These are phyloP conservation scores for Vaccinium darrowii DNA, from an alignment of 148 eudicot genomes.

Conservation along the genomic window DNA sequence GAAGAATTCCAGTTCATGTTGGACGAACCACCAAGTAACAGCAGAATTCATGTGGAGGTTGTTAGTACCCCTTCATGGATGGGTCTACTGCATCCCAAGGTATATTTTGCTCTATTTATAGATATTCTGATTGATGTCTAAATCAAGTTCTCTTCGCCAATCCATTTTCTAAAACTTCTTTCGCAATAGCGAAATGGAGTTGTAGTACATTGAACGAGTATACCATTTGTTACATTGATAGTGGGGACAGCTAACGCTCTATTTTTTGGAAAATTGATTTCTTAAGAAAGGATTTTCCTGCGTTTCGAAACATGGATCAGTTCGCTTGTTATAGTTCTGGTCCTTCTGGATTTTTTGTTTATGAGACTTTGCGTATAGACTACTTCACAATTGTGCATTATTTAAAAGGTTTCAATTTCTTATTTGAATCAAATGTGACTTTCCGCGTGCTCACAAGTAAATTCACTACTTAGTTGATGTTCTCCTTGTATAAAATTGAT, in stretches of 20 bases:
- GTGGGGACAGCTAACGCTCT: no score
- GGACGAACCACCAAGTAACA: constrained; percentile 61
- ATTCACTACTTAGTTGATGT: no score
- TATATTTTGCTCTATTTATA: constrained; percentile 7
- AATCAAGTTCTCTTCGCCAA: background rate
- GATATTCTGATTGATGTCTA: no score
- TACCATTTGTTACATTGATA: background rate
- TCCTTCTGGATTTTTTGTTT: background rate
- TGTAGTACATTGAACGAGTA: background rate
- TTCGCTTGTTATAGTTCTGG: no score
- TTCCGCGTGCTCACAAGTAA: no score
- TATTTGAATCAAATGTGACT: no score
- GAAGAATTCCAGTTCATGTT: constrained; percentile 61
- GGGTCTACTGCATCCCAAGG: constrained; percentile 63
- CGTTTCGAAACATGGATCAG: background rate
- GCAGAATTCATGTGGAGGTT: constrained; percentile 59
- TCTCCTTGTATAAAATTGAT: no score
- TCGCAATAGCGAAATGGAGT: no score
- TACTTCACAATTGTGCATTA: no score
- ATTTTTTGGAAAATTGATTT: background rate
- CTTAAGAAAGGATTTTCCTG: background rate
- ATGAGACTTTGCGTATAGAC: no score
- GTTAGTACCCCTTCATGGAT: constrained; percentile 49
- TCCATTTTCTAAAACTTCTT: background rate
- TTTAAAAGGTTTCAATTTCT: background rate